Conservation (phyloP, 2,329 filamentous ascomycete genomes). For the Pyricularia sp. region DNA sequence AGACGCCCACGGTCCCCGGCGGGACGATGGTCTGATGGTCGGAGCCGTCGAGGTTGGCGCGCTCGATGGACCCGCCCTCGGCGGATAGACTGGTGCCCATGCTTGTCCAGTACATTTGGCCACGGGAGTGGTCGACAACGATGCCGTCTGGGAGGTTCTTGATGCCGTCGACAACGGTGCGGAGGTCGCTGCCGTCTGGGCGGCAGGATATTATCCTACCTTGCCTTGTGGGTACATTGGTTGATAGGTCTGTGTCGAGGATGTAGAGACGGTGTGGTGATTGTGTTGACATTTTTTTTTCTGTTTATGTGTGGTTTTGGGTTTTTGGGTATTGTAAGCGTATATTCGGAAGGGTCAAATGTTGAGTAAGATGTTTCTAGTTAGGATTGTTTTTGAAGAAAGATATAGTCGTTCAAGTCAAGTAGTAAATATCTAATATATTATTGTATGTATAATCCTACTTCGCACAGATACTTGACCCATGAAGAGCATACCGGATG, state of each 20-base stretch:
- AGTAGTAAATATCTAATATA: background rate
- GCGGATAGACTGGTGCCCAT: constrained; percentile 25
- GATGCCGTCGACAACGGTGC: constrained; percentile 11
- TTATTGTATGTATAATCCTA: background rate
- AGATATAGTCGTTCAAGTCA: background rate
- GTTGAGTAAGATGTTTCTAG: background rate
- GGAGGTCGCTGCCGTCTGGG: background rate
- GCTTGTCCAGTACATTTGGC: constrained; percentile 34
- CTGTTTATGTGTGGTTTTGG: background rate
- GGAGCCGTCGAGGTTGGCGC: constrained; percentile 34
- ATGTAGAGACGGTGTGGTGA: background rate
- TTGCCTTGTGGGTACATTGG: background rate
- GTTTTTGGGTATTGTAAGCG: background rate
- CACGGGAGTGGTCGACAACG: constrained; percentile 17
- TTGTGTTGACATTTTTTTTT: background rate
- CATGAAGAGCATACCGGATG: background rate
- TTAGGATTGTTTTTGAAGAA: background rate
- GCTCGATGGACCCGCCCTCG: constrained; percentile 27
- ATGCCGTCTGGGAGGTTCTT: constrained; percentile 30
- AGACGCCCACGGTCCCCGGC: constrained; percentile 24
- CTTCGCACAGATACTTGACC: background rate
- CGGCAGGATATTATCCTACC: background rate
- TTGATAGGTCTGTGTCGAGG: background rate
- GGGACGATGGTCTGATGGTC: constrained; percentile 29
- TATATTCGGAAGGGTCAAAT: background rate